Evolutionary conservation across 2,329 filamentous ascomycete genomes (phyloP).

Genomic region (Aspergillus fijiensis): DNA sequence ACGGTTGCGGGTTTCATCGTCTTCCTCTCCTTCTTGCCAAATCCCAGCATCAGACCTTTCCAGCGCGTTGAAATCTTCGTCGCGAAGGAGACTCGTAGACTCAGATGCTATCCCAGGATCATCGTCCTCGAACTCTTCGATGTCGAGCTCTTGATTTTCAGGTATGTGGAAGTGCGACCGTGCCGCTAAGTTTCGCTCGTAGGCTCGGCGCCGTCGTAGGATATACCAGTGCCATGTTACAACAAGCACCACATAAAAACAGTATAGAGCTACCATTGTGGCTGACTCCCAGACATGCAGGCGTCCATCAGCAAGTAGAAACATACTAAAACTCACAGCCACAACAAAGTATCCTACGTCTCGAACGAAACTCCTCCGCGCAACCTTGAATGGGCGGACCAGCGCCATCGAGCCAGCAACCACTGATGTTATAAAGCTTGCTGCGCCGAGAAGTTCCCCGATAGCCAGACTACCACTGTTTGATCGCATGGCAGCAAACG

Average conservation of each 20-base stretch:
- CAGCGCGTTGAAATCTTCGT: conserved; percentile 63
- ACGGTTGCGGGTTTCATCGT: conserved; percentile 56
- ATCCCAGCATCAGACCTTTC: conserved; percentile 52
- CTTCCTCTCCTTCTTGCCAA: conserved; percentile 56
- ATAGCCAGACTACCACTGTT: conserved; percentile 96
- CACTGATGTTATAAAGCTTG: conserved; percentile 92
- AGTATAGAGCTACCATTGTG: conserved; percentile 86
- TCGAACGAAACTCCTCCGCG: conserved; percentile 82
- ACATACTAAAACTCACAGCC: conserved; percentile 81
- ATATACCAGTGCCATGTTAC: conserved; percentile 90
- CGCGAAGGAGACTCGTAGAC: conserved; percentile 46
- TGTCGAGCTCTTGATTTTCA: conserved; percentile 58
- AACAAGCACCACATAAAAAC: conserved; percentile 84
- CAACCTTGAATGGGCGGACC: conserved; percentile 91
- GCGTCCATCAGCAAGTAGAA: conserved; percentile 80
- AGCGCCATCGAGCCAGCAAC: conserved; percentile 97
- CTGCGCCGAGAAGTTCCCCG: conserved; percentile 91
- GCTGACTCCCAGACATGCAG: conserved; percentile 86
- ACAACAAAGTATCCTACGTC: conserved; percentile 91
- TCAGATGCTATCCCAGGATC: conserved; percentile 48
- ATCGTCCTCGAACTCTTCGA: conserved; percentile 59
- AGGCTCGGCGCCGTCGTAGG: conserved; percentile 60
- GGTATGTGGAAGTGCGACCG: conserved; percentile 70
- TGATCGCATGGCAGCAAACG: conserved; percentile 95
- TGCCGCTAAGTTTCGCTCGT: conserved; percentile 68